phyloP scores from a whole-genome alignment of 78 protist species.

The Dictyostelium intermedium region DNA sequence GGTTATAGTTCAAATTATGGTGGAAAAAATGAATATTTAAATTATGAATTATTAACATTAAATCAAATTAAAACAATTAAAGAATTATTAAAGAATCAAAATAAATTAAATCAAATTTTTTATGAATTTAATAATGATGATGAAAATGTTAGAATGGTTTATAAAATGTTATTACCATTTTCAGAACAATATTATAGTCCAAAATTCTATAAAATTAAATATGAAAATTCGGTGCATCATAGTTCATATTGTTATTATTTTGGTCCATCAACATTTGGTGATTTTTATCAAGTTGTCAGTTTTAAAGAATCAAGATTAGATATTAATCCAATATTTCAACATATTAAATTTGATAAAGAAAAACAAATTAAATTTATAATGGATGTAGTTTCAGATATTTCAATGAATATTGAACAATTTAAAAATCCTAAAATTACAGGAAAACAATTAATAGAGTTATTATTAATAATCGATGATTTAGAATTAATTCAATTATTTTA shows the following conservation, averaged over 20 bases:
- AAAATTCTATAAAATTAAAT: too few relatives aligned
- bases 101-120: not conserved
- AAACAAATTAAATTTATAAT: not conserved
- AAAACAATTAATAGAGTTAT: not conserved
- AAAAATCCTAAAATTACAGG: not conserved
- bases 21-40: too few relatives aligned
- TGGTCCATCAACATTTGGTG: not conserved
- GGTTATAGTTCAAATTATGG: too few relatives aligned
- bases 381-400: not conserved
- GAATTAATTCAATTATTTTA: not conserved
- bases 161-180: not conserved
- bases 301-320: not conserved
- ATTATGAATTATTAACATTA: not conserved
- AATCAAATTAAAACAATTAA: not conserved
- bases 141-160: not conserved
- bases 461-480: not conserved
- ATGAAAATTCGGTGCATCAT: not conserved
- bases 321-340: not conserved
- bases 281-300: not conserved
- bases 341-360: not conserved
- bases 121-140: not conserved
- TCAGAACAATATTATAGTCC: not conserved
- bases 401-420: not conserved
- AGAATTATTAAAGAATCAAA: not conserved
- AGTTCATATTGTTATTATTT: not conserved